Conservation (phyloP, 2,329 filamentous ascomycete species). For the Fusarium albidum region DNA sequence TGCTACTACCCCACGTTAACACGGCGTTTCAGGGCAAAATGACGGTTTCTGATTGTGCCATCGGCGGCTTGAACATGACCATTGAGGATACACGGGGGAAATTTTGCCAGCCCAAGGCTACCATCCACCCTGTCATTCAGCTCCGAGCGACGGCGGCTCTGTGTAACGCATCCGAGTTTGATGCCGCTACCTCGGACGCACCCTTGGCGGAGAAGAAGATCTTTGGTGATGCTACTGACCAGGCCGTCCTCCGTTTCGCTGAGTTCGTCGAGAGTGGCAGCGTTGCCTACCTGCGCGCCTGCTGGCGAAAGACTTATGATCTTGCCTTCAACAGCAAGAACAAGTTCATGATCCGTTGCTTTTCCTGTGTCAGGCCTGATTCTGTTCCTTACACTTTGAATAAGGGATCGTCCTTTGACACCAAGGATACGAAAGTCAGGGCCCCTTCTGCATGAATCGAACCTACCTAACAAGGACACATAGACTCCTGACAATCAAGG, state of each 20-base stretch:
- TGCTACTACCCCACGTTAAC: not conserved
- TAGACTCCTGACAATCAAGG: conserved; percentile 77
- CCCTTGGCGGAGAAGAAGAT: conserved; percentile 70
- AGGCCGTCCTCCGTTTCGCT: conserved; percentile 76
- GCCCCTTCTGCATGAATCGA: no score
- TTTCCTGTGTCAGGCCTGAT: not conserved
- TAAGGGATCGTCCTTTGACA: conserved; percentile 13
- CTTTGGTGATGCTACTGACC: conserved; percentile 79
- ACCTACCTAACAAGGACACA: rapidly evolving
- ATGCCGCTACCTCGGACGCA: conserved; percentile 66
- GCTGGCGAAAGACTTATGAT: conserved; percentile 73
- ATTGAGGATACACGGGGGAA: conserved; percentile 43
- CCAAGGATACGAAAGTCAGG: conserved; percentile 11
- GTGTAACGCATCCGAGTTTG: conserved; percentile 80
- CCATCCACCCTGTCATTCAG: conserved; percentile 60
- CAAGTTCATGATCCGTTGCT: conserved; percentile 73
- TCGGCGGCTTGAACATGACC: conserved; percentile 60
- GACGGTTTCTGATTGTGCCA: conserved; percentile 73
- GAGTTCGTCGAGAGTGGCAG: conserved; percentile 58
- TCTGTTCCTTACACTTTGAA: not conserved
- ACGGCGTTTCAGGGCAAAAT: conserved; percentile 67
- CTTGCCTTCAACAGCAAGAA: conserved; percentile 84
- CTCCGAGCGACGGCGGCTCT: conserved; percentile 69
- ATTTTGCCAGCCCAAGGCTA: conserved; percentile 53
- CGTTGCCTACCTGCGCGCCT: conserved; percentile 65